Conservation (phyloP, 208 protist species). For the Herpetomonas tarakana region DNA sequence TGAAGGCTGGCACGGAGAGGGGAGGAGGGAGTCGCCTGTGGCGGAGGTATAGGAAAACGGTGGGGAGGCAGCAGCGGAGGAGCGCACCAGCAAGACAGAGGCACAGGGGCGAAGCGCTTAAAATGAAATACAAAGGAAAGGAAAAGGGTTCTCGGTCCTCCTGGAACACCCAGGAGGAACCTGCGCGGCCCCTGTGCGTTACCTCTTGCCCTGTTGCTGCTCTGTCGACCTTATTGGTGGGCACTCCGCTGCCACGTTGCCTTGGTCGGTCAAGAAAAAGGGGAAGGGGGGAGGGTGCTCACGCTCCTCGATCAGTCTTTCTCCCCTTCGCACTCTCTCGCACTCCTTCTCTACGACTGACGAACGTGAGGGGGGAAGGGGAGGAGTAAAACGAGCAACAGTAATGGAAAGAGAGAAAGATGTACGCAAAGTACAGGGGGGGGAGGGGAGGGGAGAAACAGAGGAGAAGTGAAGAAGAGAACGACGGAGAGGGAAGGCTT, state of each 20-base stretch:
- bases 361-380: too few relatives aligned
- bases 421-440: background rate
- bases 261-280: too few relatives aligned
- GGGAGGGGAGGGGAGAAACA: background rate
- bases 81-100: background rate
- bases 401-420: background rate
- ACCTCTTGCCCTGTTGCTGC: background rate
- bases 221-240: too few relatives aligned
- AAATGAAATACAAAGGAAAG: slow-evolving; percentile 1
- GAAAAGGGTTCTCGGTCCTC: background rate
- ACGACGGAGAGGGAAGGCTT: slow-evolving; percentile 3
- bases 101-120: background rate
- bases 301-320: too few relatives aligned
- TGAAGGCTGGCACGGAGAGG: too few relatives aligned
- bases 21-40: background rate
- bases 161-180: background rate
- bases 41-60: background rate
- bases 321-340: too few relatives aligned
- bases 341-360: too few relatives aligned
- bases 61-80: background rate
- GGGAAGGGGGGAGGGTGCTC: too few relatives aligned
- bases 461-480: slow-evolving; percentile 13
- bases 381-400: slow-evolving; percentile 1
- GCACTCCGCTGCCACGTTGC: background rate
- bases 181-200: background rate